phyloP scores from a whole-genome alignment of 257 asterid genomes.

The Orobanche coerulescens region DNA sequence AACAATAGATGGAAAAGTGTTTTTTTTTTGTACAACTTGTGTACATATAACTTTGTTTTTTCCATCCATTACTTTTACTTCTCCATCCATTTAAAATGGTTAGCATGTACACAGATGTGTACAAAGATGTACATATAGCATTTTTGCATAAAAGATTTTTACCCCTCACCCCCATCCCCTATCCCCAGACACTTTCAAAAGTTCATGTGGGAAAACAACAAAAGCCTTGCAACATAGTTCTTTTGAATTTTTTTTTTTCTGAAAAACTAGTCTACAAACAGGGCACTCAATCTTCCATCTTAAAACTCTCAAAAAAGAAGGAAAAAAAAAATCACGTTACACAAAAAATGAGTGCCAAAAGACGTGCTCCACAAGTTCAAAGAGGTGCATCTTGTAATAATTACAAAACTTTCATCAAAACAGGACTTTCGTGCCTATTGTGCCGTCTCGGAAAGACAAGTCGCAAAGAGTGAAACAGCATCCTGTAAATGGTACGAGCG shows the following conservation, averaged over 20 bases:
- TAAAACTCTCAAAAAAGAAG: slow-evolving; percentile 11
- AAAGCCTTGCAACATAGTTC: not conserved
- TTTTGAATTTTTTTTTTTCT: too few relatives aligned
- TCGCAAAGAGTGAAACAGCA: slow-evolving; percentile 55
- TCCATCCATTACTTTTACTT: too few relatives aligned
- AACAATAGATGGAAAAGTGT: too few relatives aligned
- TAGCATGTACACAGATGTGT: too few relatives aligned
- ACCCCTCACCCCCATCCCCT: too few relatives aligned
- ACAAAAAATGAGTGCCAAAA: not conserved
- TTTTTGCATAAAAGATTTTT: too few relatives aligned
- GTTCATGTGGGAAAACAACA: not conserved
- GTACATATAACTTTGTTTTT: too few relatives aligned
- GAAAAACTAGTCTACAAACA: slow-evolving; percentile 16
- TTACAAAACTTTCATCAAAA: slow-evolving; percentile 15
- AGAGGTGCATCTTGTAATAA: not conserved
- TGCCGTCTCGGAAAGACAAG: slow-evolving; percentile 50
- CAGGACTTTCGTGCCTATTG: slow-evolving; percentile 19
- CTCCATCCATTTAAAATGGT: too few relatives aligned
- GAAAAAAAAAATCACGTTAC: not conserved
- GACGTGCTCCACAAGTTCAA: slow-evolving; percentile 1
- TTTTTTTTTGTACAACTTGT: too few relatives aligned
- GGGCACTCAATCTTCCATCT: slow-evolving; percentile 8
- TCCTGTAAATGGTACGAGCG: slow-evolving; percentile 75
- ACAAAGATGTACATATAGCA: too few relatives aligned
- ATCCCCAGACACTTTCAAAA: too few relatives aligned